These are phyloP conservation scores for Pythium phragmitis DNA, from an alignment of 352 stramenopile genomes.

Conservation along the genomic window DNA sequence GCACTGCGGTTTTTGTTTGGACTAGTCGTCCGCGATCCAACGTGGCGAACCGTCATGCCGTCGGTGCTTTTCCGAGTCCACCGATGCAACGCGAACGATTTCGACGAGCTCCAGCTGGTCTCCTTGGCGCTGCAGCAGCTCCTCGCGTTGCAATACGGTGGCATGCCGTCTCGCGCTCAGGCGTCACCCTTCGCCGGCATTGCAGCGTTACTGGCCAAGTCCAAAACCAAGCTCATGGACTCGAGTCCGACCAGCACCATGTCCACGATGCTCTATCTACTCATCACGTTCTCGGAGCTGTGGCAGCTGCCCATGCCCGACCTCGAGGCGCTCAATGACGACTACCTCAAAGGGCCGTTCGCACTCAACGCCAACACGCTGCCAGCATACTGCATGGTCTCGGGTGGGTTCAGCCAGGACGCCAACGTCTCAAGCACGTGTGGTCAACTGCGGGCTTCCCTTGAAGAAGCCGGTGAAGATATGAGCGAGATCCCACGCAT, in stretches of 20 bases:
- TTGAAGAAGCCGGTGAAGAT: slow-evolving; percentile 1
- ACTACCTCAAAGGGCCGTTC: slow-evolving; percentile 19
- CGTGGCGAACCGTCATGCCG: slow-evolving; percentile 24
- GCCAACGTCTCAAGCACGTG: slow-evolving; percentile 20
- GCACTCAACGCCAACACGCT: slow-evolving; percentile 19
- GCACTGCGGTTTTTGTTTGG: slow-evolving; percentile 32
- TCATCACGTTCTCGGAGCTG: slow-evolving; percentile 34
- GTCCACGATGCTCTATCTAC: slow-evolving; percentile 29
- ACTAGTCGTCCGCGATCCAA: slow-evolving; percentile 30
- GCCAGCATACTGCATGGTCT: slow-evolving; percentile 31
- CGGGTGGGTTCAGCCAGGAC: slow-evolving; percentile 21
- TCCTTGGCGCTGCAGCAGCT: slow-evolving; percentile 18
- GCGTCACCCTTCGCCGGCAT: background rate
- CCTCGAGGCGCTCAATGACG: background rate
- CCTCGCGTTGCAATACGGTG: slow-evolving; percentile 1
- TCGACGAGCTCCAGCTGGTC: slow-evolving; percentile 30
- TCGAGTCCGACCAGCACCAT: background rate
- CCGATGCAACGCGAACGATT: slow-evolving; percentile 30
- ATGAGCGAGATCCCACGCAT: slow-evolving; percentile 1
- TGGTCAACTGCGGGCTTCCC: slow-evolving; percentile 1
- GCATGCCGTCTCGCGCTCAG: background rate
- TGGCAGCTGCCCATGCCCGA: slow-evolving; percentile 24
- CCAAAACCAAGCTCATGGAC: background rate
- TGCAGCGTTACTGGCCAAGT: background rate
- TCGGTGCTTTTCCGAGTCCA: slow-evolving; percentile 32